Evolutionary conservation across 208 protist genomes (phyloP), one percentile per base, ranked within the genome.

Genomic region (Leishmania martiniquensis): DNA sequence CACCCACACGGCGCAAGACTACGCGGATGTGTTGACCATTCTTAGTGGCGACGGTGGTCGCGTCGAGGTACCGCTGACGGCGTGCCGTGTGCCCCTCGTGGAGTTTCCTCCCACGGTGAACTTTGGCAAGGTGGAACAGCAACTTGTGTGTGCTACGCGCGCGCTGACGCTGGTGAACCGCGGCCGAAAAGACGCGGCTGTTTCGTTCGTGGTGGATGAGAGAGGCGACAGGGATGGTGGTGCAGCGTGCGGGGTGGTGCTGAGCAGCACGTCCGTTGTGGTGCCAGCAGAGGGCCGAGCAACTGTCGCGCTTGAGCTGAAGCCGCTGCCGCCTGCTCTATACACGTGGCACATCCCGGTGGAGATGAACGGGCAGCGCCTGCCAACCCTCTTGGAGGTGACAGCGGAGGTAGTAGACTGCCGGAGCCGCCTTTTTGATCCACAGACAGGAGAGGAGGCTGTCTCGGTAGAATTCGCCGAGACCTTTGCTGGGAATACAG

Each of bases 101-200:
- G 83, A 93, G 82, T 95, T 93, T 55, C 75, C 82, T 32, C 34
- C 81, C 0, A 60, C 51, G 0, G 15, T 98, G 3, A 77, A 93
- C 74, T 95, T 98, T 85, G 94, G 94, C 5, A 77, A 80, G 34
- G 90, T 96, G 52, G 89, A 92, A 79, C 87, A 92, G 81, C 84
- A 90, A 59, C 90, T 86, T 37, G 77, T 69, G 10, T 83, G 84
- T 12, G 69, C 85, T 47, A 81, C 84, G 4, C 77, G 87, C 44
- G 20, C 85, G 13, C 76, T 98, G 44, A 75, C 72, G 45, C 83
- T 98, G 57, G 81, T 85, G 10, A 98, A 98, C 68, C 86, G 87
- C 34, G 93, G 94, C 15, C 91, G 93, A 55, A 82, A 85, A 15
- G 90, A 89, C 17, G 89, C 89, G 0, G 54, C 67, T 0, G 92